Evolutionary conservation across 768 basidiomycete species (phyloP), one percentile per base, ranked within the genome.

Genomic region (Amanita exitialis): DNA sequence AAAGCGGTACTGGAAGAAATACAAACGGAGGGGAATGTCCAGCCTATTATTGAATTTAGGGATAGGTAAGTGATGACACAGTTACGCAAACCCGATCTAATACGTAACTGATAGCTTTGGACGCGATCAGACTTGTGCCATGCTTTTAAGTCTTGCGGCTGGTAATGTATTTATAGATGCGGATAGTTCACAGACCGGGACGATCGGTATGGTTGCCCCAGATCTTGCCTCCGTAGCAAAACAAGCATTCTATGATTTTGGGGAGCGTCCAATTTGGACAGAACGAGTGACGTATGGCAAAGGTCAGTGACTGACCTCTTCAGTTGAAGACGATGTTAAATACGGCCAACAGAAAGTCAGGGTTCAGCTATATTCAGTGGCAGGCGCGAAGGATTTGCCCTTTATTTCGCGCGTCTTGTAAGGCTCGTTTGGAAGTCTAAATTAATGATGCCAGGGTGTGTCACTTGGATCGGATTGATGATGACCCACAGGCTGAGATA

Each of bases 111-210:
- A 15, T 57, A 95, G 93, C 61, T 96, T 88, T 64, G 92, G 93
- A 42, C 79, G 90, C 48, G 89, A 93, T 62, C 89, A 95, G 60
- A 86, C 90, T 3, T 94, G 91, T 58, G 85, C 90, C 4, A 94
- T 96, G 88, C 78, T 91, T 15, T 75, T 95, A 12, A 86, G 83
- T 9, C 75, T 97, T 51, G 89, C 91, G 0, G 78, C 86, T 53
- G 88, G 86, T 32, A 93, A 92, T 63, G 83, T 83, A 1, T 91
- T 84, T 65, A 65, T 92, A 49, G 82, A 86, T 52, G 67, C 68
- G n/a, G 78, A 79, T 44, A 71, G 71, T 46, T 64, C 73, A 20
- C 62, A 67, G 9, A 69, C 77, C 18, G 73, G 67, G 23, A 66
- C 66, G 3, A 69, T 86, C 47, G 72, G 68, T 32, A 73, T 69